Evolutionary conservation across 2,329 filamentous ascomycete genomes (phyloP), one percentile per base, ranked within the genome.

Genomic region (Diaporthe sp.): DNA sequence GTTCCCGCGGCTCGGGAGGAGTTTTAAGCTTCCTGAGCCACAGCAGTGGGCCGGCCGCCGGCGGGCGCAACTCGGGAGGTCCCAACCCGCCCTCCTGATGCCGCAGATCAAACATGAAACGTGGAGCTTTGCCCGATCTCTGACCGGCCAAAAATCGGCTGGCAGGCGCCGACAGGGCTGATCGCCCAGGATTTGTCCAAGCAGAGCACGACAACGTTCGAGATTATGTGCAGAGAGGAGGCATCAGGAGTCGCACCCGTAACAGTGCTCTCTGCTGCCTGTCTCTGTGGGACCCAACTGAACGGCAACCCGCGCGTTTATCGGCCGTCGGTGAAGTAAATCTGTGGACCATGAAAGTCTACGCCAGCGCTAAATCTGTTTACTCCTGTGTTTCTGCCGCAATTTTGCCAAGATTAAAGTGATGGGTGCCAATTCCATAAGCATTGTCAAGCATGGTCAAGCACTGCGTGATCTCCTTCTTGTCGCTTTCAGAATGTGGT

Each of bases 41-140:
- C 28, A n/a, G 42, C 45, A 15, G 42, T 67, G 64, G 45, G 33
- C 45, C 45, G 30, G 47, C 64, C 47, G 33, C 64, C 64, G 64
- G 7, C 47, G 64, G 42, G 64, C 47, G 22, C n/a, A 68, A 40
- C 64, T 64, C 64, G 64, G 64, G 64, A 68, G 47, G 64, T 54
- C 19, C n/a, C n/a, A 68, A 30, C 33, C 71, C 71, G 71, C 61
- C 35, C 33, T 74, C 50, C 73, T 74, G 73, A 66, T 54, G 73
- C 68, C 68, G 73, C 68, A 72, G 73, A 74, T 74, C 73, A 74
- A 72, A 74, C 73, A 45, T 72, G 68, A 40, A 54, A 72, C 64
- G 33, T 68, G 64, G 64, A 68, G 64, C 64, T 5, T 35, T 33
- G 52, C 38, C 71, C 71, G 47, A 52, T 72, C 47, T 72, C 54